Evolutionary conservation across 768 basidiomycete species (phyloP).

Genomic region (Lactifluus subvellereus): DNA sequence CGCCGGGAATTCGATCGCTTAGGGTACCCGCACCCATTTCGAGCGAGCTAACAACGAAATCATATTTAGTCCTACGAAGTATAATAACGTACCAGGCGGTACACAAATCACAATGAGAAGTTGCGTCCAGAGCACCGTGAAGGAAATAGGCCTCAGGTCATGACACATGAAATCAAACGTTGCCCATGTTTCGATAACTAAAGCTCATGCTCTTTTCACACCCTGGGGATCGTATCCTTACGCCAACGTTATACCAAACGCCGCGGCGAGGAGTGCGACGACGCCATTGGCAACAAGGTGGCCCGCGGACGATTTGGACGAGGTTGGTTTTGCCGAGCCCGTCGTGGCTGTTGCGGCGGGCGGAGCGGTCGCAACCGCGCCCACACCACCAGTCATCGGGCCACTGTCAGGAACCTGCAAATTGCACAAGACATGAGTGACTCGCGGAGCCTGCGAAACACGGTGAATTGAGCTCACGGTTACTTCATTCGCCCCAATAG

Average conservation of each 20-base stretch:
- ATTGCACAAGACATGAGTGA: not conserved
- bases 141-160: not conserved
- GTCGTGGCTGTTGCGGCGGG: not conserved
- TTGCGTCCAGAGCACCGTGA: not conserved
- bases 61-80: not conserved
- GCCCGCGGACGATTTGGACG: not conserved
- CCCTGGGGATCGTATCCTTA: not conserved
- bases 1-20: not conserved
- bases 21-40: not conserved
- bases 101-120: not conserved
- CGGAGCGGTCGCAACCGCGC: conserved; percentile 14
- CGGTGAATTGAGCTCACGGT: conserved; percentile 30
- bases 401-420: conserved; percentile 36
- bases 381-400: conserved; percentile 38
- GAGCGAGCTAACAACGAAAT: not conserved
- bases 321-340: not conserved
- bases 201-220: not conserved
- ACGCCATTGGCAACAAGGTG: conserved; percentile 9
- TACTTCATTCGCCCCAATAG: conserved; percentile 33
- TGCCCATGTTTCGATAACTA: not conserved
- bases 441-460: no score
- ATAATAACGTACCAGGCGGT: not conserved
- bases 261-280: conserved; percentile 3
- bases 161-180: not conserved
- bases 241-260: conserved; percentile 2